Conservation (phyloP, 2,329 filamentous ascomycete species). For the Rhinocladiella mackenziei region DNA sequence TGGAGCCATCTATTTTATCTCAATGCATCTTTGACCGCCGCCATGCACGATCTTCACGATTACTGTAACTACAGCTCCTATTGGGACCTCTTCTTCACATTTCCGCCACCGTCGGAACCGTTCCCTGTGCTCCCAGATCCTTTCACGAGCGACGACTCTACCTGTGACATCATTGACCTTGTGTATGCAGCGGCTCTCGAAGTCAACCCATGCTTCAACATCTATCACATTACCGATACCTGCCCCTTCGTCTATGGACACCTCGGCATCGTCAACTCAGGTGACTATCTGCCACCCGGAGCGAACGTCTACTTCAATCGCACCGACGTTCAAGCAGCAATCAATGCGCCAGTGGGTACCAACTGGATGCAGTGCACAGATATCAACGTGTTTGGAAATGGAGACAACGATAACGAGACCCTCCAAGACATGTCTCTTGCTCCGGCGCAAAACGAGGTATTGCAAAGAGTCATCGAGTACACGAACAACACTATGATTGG, state of each 20-base stretch:
- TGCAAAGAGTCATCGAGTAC: constrained; percentile 44
- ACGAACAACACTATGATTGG: constrained; percentile 52
- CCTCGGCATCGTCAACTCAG: constrained; percentile 51
- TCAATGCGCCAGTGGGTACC: constrained; percentile 47
- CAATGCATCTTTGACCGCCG: constrained; percentile 26
- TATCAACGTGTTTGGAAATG: constrained; percentile 41
- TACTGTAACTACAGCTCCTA: too few relatives aligned
- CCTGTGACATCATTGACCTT: background rate
- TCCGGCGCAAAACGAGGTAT: constrained; percentile 15
- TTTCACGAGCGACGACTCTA: too few relatives aligned
- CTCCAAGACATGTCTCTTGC: constrained; percentile 28
- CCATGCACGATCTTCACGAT: constrained; percentile 37
- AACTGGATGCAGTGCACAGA: too few relatives aligned
- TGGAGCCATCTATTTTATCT: constrained; percentile 31
- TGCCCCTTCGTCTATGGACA: constrained; percentile 69
- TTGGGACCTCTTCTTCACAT: too few relatives aligned
- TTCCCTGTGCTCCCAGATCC: too few relatives aligned
- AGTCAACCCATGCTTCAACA: constrained; percentile 73
- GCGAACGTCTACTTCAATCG: constrained; percentile 56
- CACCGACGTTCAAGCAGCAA: constrained; percentile 48
- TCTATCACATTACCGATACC: constrained; percentile 69
- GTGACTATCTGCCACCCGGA: constrained; percentile 42
- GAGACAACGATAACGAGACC: constrained; percentile 46
- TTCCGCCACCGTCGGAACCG: constrained; percentile 51
- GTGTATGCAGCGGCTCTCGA: constrained; percentile 44